Base-by-base conservation (phyloP, 768 basidiomycete genomes). In the Heimioporus sp. region DNA sequence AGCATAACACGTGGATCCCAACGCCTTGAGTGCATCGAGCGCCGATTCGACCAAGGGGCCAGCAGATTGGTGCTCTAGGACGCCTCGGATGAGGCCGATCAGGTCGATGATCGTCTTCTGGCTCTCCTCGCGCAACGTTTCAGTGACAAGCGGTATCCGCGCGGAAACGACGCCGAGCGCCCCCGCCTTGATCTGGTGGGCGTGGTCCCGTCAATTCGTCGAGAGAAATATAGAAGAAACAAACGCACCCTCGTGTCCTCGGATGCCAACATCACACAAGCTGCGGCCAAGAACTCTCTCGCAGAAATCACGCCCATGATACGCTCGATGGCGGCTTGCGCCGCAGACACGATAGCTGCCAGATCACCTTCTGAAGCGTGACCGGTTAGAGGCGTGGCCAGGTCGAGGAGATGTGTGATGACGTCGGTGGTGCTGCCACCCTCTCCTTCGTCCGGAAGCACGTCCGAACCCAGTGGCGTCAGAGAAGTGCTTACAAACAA, bases 161-260 rank as follows among this genome's bases (percentile, higher is more conserved):
- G 83, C 80, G 4, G 79, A 74, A 13, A 97, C 68, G 10, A 94
- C 74, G 32, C 81, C 80, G 30, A 97, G 76, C 10, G 87, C 88
- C 49, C 84, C 87, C 10, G 70, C 60, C 65, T 86, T 80, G 24
- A 85, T 73, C 88, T 90, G 58, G 32, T 30, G n/a, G n/a, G 5
- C 34, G 37, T 7, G 20, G n/a, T 16, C 20, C 2, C 24, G 35
- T 47, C 51, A 13, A 28, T 44, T 20, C 8, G 7, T 34, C 15
- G 40, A 34, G 11, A 52, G 61, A 10, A 11, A 4, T 12, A 21
- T 9, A 31, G 0, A 11, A 13, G 1, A 17, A 1, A 19, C 20
- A 34, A n/a, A 52, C 80, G 56, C 52, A 90, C 89, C 64, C 71
- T 70, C 24, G 64, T 49, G 38, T 87, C 78, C 2, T 75, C 72